A percentile compares a stretch with the other conserved stretches of the same genome.
These are phyloP conservation scores for Herpetomonas muscarum DNA, from an alignment of 208 protist species.

Conservation along the genomic window DNA sequence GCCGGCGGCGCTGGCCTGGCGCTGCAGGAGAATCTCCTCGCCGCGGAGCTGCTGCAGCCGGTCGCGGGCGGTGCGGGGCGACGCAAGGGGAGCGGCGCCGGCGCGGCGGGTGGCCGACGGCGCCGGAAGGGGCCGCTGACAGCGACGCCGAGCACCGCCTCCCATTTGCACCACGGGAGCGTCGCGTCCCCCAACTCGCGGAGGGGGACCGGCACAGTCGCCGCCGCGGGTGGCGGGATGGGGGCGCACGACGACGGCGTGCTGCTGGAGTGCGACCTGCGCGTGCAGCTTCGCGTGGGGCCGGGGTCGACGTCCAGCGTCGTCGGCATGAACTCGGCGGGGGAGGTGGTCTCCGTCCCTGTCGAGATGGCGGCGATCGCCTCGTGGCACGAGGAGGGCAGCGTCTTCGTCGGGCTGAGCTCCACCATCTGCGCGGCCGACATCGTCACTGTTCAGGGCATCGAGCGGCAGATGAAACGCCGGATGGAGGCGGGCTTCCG, in stretches of 20 bases:
- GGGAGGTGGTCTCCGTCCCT: conserved; percentile 55
- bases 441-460: conserved; percentile 43
- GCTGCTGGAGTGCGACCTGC: conserved; percentile 12
- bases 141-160: not conserved
- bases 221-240: conserved; percentile 12
- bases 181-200: no score
- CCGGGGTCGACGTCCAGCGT: conserved; percentile 47
- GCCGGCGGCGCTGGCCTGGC: not conserved
- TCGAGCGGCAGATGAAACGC: conserved; percentile 60
- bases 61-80: conserved; percentile 1
- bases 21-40: conserved; percentile 40
- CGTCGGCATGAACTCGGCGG: conserved; percentile 59
- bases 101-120: conserved; percentile 2
- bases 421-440: conserved; percentile 47
- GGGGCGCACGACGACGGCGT: not conserved
- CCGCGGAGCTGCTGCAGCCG: conserved; percentile 34
- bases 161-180: no score
- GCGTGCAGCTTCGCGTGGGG: conserved; percentile 26
- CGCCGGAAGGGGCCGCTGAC: not conserved
- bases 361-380: conserved; percentile 44
- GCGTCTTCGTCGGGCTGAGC: conserved; percentile 58
- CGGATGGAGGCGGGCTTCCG: conserved; percentile 69
- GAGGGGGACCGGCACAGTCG: conserved; percentile 18
- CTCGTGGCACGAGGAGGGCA: conserved; percentile 53
- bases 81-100: not conserved